Percentiles rank a stretch among this genome's conserved stretches.
These are phyloP conservation scores for Zygosaccharomyces rouxii DNA, from an alignment of 805 yeast species.

Conservation along the genomic window DNA sequence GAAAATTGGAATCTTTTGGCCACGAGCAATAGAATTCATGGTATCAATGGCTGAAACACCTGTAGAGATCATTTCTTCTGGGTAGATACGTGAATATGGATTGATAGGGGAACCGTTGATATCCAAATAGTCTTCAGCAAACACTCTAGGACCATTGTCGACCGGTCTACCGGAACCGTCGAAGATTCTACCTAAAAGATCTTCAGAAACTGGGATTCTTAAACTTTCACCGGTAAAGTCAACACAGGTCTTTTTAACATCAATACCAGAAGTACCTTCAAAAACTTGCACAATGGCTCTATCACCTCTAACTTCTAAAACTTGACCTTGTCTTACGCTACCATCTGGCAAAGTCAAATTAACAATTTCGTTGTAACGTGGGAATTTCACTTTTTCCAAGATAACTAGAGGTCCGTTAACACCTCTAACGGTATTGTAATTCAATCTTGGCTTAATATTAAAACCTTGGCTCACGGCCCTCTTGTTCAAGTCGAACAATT, in stretches of 20 bases:
- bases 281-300: constrained; percentile 98
- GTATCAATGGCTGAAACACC: constrained; percentile 98
- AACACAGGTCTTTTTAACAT: constrained; percentile 94
- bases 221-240: constrained; percentile 95
- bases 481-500: constrained; percentile 69
- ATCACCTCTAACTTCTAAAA: constrained; percentile 93
- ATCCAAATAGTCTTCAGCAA: constrained; percentile 97
- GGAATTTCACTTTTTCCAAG: constrained; percentile 78
- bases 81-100: constrained; percentile 97
- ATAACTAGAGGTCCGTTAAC: constrained; percentile 98
- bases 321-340: constrained; percentile 92
- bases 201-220: constrained; percentile 93
- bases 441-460: constrained; percentile 83
- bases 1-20: constrained; percentile 98
- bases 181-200: constrained; percentile 94
- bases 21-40: constrained; percentile 99
- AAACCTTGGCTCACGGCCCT: constrained; percentile 90
- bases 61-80: constrained; percentile 99
- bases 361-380: constrained; percentile 94
- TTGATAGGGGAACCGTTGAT: constrained; percentile 98
- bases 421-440: constrained; percentile 96
- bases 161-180: constrained; percentile 99
- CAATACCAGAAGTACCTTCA: constrained; percentile 98
- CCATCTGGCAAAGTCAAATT: constrained; percentile 97
- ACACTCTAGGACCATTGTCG: constrained; percentile 96